phyloP scores from a whole-genome alignment of 2,329 filamentous ascomycete genomes.

The Camillea tinctor region DNA sequence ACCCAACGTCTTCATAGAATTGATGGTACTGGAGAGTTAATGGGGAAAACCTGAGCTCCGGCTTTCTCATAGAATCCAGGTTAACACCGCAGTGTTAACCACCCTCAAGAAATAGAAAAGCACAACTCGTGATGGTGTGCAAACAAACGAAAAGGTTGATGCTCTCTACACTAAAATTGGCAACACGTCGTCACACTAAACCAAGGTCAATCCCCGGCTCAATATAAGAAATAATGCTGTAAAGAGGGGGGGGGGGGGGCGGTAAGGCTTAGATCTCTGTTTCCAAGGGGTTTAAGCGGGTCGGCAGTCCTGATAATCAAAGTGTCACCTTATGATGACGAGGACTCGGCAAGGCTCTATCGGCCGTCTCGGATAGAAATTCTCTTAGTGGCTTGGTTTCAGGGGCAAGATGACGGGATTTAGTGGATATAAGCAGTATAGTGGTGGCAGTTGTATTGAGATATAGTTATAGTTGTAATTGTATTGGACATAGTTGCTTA shows the following conservation, averaged over 20 bases:
- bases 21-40: too few species aligned
- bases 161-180: background rate
- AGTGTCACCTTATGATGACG: background rate
- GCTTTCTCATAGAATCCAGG: too few species aligned
- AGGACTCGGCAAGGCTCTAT: background rate
- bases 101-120: too few species aligned
- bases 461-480: too few species aligned
- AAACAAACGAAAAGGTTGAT: background rate
- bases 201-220: background rate
- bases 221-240: background rate
- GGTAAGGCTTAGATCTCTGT: background rate
- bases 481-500: too few species aligned
- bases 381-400: background rate
- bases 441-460: too few species aligned
- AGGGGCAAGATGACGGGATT: too few species aligned
- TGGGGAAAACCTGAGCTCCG: too few species aligned
- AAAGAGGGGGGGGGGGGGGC: too few species aligned
- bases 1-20: too few species aligned
- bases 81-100: too few species aligned
- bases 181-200: background rate
- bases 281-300: background rate
- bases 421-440: too few species aligned
- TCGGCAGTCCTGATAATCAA: background rate
- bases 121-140: background rate
- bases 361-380: background rate